Evolutionary conservation across 2,329 filamentous ascomycete species (phyloP).

Genomic region (Colletotrichum siamense): DNA sequence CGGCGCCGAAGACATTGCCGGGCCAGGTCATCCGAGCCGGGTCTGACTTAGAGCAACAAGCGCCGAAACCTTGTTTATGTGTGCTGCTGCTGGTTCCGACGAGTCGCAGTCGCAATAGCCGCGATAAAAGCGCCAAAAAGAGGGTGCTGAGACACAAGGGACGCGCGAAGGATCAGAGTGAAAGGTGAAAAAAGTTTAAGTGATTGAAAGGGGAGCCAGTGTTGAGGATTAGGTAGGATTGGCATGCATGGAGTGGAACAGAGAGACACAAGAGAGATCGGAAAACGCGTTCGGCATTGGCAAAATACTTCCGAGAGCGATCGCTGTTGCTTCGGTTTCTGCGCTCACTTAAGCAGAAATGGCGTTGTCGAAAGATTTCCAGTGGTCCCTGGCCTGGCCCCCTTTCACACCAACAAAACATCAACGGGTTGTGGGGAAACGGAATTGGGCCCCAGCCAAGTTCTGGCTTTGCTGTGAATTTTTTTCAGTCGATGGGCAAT

Average conservation of each 20-base stretch:
- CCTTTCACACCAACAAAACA: not conserved
- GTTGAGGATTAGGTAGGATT: not conserved
- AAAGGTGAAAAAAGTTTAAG: not conserved
- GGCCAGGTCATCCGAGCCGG: not conserved
- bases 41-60: not conserved
- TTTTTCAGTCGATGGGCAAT: not conserved
- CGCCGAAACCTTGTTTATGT: not conserved
- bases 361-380: not conserved
- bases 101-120: not conserved
- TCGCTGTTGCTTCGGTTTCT: not conserved
- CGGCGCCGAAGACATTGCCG: not conserved
- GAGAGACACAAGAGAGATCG: not conserved
- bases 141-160: not conserved
- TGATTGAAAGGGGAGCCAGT: not conserved
- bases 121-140: not conserved
- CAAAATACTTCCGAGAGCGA: conserved; percentile 8
- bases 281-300: not conserved
- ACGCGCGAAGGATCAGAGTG: not conserved
- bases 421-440: not conserved
- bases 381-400: not conserved
- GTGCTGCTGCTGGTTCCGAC: no score
- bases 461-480: not conserved
- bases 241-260: conserved; percentile 4
- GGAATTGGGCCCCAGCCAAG: not conserved
- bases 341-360: conserved; percentile 17